Evolutionary conservation across 1,284 basidiomycete genomes (phyloP).

Genomic region (Vanrija pseudolonga): DNA sequence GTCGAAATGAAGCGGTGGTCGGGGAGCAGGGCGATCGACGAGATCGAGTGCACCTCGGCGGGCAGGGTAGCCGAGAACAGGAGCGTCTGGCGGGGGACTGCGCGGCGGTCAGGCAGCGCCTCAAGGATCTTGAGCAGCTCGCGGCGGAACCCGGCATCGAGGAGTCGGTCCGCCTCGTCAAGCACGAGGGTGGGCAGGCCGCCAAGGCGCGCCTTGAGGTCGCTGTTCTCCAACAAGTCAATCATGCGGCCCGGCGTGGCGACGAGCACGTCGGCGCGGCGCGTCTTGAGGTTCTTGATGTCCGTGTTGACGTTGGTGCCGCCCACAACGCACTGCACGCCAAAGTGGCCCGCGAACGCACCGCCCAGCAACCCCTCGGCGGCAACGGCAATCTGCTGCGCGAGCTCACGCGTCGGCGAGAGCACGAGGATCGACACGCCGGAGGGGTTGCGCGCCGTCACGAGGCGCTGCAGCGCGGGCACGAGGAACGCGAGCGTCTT

Average conservation of each 20-base stretch:
- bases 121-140: slow-evolving; percentile 42
- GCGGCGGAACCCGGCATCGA: slow-evolving; percentile 46
- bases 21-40: slow-evolving; percentile 52
- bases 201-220: slow-evolving; percentile 36
- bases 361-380: slow-evolving; percentile 26
- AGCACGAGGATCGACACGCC: slow-evolving; percentile 48
- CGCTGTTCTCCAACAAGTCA: slow-evolving; percentile 50
- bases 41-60: slow-evolving; percentile 49
- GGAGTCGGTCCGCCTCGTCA: slow-evolving; percentile 54
- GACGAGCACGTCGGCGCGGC: slow-evolving; percentile 48
- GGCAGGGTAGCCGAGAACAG: slow-evolving; percentile 55
- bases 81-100: slow-evolving; percentile 47
- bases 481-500: slow-evolving; percentile 57
- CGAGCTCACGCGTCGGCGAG: slow-evolving; percentile 54
- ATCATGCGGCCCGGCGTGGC: slow-evolving; percentile 54
- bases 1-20: slow-evolving; percentile 63
- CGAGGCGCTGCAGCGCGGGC: slow-evolving; percentile 51
- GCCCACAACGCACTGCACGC: slow-evolving; percentile 49
- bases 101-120: slow-evolving; percentile 37
- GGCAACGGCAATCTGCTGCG: slow-evolving; percentile 46
- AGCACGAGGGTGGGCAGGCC: slow-evolving; percentile 46
- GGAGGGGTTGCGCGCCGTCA: slow-evolving; percentile 18
- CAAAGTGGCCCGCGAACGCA: slow-evolving; percentile 18
- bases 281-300: slow-evolving; percentile 36
- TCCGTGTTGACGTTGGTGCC: slow-evolving; percentile 51